phyloP scores from a whole-genome alignment of 345 rosid genomes.

The Populus deltoides region DNA sequence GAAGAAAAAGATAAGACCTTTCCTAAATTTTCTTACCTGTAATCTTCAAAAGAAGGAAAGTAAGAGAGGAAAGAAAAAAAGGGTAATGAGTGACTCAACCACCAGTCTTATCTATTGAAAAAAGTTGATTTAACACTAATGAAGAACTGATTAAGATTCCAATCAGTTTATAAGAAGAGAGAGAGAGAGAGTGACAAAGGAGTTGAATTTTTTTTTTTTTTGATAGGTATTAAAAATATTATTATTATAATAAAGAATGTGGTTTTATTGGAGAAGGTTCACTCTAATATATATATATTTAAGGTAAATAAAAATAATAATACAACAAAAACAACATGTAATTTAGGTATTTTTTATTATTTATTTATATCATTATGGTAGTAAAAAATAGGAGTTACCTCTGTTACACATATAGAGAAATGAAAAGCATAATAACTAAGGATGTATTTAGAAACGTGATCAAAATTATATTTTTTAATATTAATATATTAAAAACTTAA shows the following conservation, averaged over 20 bases:
- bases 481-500: no score
- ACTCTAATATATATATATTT: no score
- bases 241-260: background rate
- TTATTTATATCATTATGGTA: no score
- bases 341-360: no score
- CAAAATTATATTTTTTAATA: no score
- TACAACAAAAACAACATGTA: no score
- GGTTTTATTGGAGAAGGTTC: background rate
- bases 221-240: background rate
- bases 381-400: no score
- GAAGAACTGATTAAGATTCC: slow-evolving; percentile 30
- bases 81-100: slow-evolving; percentile 39
- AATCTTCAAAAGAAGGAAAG: slow-evolving; percentile 9
- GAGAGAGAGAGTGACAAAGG: background rate
- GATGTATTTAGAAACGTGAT: no score
- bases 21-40: slow-evolving; percentile 8
- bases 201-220: background rate
- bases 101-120: slow-evolving; percentile 32
- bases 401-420: no score
- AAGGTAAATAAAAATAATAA: background rate
- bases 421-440: no score
- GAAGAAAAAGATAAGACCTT: background rate
- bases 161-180: slow-evolving; percentile 5
- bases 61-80: slow-evolving; percentile 5
- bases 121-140: slow-evolving; percentile 14